Conservation (phyloP, 805 yeast genomes). For the Maudiozyma barnettii region DNA sequence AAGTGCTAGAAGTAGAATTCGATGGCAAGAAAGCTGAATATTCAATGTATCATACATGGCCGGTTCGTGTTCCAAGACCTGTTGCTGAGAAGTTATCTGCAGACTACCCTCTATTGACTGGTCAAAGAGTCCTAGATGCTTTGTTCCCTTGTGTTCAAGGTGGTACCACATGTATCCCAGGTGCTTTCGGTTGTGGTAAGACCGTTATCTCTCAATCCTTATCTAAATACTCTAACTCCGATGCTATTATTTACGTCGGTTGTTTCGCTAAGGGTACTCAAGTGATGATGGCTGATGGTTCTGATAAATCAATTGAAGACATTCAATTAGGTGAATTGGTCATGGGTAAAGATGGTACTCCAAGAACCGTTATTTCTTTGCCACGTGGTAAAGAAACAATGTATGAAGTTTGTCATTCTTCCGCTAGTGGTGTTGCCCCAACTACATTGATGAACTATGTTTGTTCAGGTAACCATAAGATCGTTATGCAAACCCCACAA, state of each 20-base stretch:
- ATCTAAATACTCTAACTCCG: slow-evolving; percentile 96
- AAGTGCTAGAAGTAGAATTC: slow-evolving; percentile 87
- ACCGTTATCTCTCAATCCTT: slow-evolving; percentile 96
- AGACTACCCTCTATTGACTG: slow-evolving; percentile 90
- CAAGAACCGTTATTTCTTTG: slow-evolving; percentile 35
- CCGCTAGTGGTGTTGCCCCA: slow-evolving; percentile 5
- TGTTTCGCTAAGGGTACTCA: slow-evolving; percentile 35
- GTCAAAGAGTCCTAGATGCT: slow-evolving; percentile 97
- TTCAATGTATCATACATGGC: slow-evolving; percentile 98
- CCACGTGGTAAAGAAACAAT: slow-evolving; percentile 38
- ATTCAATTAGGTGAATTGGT: slow-evolving; percentile 34
- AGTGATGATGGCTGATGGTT: slow-evolving; percentile 39
- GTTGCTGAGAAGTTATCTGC: slow-evolving; percentile 91
- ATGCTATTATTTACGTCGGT: slow-evolving; percentile 91
- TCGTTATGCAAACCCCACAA: slow-evolving; percentile 30
- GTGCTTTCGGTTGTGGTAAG: slow-evolving; percentile 99
- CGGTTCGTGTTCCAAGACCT: slow-evolving; percentile 98
- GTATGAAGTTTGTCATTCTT: slow-evolving; percentile 30
- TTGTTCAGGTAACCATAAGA: slow-evolving; percentile 33
- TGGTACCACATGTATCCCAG: slow-evolving; percentile 99
- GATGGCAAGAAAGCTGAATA: slow-evolving; percentile 74
- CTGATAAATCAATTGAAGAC: slow-evolving; percentile 28
- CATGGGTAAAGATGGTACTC: slow-evolving; percentile 37
- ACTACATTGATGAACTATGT: slow-evolving; percentile 5
- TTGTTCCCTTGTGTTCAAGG: slow-evolving; percentile 99